Evolutionary conservation across 2,329 filamentous ascomycete species (phyloP), one percentile per base, ranked within the genome.

Genomic region (Cercospora beticola): DNA sequence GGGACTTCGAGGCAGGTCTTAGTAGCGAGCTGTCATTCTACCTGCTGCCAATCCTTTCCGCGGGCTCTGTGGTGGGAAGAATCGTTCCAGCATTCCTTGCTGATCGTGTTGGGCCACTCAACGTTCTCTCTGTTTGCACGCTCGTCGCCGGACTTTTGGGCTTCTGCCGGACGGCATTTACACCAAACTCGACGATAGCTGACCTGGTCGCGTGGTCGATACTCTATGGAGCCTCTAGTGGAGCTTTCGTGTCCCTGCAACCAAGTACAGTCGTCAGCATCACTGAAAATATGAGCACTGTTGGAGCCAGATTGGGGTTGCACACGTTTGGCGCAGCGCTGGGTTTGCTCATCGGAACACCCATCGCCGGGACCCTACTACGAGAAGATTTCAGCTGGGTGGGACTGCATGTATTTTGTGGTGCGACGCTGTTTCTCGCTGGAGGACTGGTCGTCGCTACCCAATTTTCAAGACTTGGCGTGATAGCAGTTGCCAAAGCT

Each of bases 41-140:
- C 73, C 81, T 91, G 9, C 79, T 92, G 1, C 84, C 89, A 0
- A 88, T 92, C 68, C 82, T 92, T 71, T 92, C 92, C 74, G 86
- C 83, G 0, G 85, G 88, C 5, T 61, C 36, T n/a, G 59, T 78
- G 5, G 81, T 84, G 76, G 83, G 83, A 1, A 81, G 83, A 10
- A 82, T 83, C 68, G 72, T 83, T 1, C 82, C 83, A 1, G 83
- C 82, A 36, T 74, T 79, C 60, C 63, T 82, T n/a, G 80, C 81
- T 6, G 83, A 84, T 70, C 78, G 78, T 26, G 68, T 81, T 1
- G 83, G 83, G 1, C 79, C 82, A 0, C 77, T 83, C 63, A 85
- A 85, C 73, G 59, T 60, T 31, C 36, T 79, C 6, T 81, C 84
- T 76, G 82, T 82, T 1, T 80, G 80, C 57, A 78, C 79, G 1